Evolutionary conservation across 2,329 filamentous ascomycete genomes (phyloP).

Genomic region (Monosporascus sp.): DNA sequence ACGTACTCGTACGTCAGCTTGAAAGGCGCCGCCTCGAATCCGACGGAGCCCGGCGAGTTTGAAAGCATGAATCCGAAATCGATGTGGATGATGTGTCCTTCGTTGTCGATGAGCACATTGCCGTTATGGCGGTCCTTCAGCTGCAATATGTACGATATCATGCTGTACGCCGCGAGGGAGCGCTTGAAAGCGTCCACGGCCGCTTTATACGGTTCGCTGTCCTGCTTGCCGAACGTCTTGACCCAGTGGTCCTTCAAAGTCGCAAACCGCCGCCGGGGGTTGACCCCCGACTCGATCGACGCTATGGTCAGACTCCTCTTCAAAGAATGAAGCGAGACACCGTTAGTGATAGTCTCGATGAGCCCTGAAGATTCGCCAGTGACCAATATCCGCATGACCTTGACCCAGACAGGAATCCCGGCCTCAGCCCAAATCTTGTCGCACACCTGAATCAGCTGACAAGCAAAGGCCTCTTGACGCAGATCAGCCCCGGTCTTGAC

Average conservation of each 20-base stretch:
- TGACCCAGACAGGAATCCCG: slow-evolving; percentile 75
- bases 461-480: slow-evolving; percentile 80
- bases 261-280: slow-evolving; percentile 70
- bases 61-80: slow-evolving; percentile 89
- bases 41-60: slow-evolving; percentile 77
- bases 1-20: slow-evolving; percentile 84
- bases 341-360: slow-evolving; percentile 84
- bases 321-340: slow-evolving; percentile 79
- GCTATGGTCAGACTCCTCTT: slow-evolving; percentile 77
- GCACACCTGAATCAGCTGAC: slow-evolving; percentile 77
- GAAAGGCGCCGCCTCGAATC: slow-evolving; percentile 82
- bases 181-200: slow-evolving; percentile 75
- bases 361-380: slow-evolving; percentile 80
- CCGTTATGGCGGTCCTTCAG: slow-evolving; percentile 84
- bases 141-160: slow-evolving; percentile 78
- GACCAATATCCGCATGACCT: slow-evolving; percentile 80
- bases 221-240: slow-evolving; percentile 69
- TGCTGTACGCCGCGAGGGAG: slow-evolving; percentile 79
- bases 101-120: slow-evolving; percentile 79
- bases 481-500: slow-evolving; percentile 82
- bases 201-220: slow-evolving; percentile 62
- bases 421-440: slow-evolving; percentile 77
- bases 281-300: slow-evolving; percentile 65
- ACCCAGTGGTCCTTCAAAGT: slow-evolving; percentile 77
- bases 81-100: slow-evolving; percentile 82